Evolutionary conservation across 139 green algal species (phyloP).

Genomic region (Bryopsis sp.): DNA sequence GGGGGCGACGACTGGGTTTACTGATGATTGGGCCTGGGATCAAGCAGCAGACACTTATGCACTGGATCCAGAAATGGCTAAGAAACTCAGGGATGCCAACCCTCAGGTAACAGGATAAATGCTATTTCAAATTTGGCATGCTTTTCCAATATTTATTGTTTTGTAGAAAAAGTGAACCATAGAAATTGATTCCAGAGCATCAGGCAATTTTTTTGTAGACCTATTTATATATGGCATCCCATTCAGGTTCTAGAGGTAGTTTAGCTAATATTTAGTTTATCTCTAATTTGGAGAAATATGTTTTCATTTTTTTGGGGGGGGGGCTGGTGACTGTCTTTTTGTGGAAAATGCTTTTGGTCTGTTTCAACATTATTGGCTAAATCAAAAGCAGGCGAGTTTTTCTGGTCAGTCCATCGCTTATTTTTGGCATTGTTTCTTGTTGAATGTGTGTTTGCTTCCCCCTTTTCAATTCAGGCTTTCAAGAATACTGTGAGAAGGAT

Average conservation of each 20-base stretch:
- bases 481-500: conserved; percentile 75
- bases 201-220: not conserved
- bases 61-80: conserved; percentile 74
- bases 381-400: too few relatives aligned
- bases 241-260: too few relatives aligned
- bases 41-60: conserved; percentile 85
- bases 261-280: too few relatives aligned
- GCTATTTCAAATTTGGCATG: not conserved
- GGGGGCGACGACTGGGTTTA: conserved; percentile 83
- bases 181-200: not conserved
- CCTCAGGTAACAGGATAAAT: conserved; percentile 24
- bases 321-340: too few relatives aligned
- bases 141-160: not conserved
- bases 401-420: too few relatives aligned
- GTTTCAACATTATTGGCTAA: not conserved
- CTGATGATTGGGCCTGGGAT: conserved; percentile 89
- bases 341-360: not conserved
- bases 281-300: too few relatives aligned
- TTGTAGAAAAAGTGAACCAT: not conserved
- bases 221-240: too few relatives aligned
- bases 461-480: conserved; percentile 50
- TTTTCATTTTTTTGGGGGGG: too few relatives aligned
- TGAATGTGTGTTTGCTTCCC: too few relatives aligned
- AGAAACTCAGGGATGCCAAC: conserved; percentile 56
- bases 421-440: too few relatives aligned